These are phyloP conservation scores for Cladophialophora bantiana DNA, from an alignment of 2,329 filamentous ascomycete genomes.

Conservation along the genomic window DNA sequence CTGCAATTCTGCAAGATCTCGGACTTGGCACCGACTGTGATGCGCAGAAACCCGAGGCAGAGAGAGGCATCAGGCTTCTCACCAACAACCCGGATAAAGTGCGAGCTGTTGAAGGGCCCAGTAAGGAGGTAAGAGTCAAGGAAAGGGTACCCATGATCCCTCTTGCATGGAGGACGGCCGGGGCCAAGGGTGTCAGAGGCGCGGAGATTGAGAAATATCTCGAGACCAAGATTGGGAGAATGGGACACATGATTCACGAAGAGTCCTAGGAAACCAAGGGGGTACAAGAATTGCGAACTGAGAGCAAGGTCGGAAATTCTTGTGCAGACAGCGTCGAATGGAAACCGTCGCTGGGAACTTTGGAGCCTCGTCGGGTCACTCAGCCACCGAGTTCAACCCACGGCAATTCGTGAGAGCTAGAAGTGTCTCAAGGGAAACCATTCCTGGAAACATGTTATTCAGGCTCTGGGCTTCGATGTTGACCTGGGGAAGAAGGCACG, in stretches of 20 bases:
- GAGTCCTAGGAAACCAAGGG: constrained; percentile 13
- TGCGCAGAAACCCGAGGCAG: constrained; percentile 25
- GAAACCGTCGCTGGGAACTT: neutral
- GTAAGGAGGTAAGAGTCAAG: constrained; percentile 82
- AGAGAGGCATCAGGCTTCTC: constrained; percentile 71
- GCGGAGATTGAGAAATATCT: constrained; percentile 93
- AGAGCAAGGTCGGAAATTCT: neutral
- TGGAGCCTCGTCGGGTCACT: neutral
- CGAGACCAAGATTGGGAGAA: constrained; percentile 92
- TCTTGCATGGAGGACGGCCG: constrained; percentile 83
- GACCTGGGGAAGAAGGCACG: neutral
- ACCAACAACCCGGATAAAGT: constrained; percentile 99
- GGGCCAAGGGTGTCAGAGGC: constrained; percentile 80
- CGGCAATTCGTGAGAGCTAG: neutral
- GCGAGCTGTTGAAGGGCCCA: constrained; percentile 88
- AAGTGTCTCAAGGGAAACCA: neutral
- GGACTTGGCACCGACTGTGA: constrained; percentile 70
- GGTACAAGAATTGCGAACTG: neutral
- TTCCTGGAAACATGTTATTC: neutral
- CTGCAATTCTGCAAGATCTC: constrained; percentile 88
- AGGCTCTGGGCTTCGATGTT: neutral
- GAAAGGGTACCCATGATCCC: constrained; percentile 96
- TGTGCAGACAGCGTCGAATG: neutral
- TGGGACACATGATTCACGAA: constrained; percentile 75
- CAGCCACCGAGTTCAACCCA: neutral